These are phyloP conservation scores for Chenopodium quinoa DNA, from an alignment of 148 eudicot species.

Conservation along the genomic window DNA sequence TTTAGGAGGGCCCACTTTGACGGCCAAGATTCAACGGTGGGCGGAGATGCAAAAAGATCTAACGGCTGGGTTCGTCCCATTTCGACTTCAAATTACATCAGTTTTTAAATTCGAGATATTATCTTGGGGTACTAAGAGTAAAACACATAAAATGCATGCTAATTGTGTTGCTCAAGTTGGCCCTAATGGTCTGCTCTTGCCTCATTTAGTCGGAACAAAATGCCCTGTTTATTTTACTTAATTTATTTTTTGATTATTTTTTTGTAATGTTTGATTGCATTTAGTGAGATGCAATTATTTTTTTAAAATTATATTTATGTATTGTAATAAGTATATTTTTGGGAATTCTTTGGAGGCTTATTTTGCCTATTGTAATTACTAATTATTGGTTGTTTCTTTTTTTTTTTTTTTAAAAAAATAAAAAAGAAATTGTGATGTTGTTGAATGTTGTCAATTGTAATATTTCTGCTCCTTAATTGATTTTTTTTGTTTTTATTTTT, in stretches of 20 bases:
- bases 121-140: constrained; percentile 44
- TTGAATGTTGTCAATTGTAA: too few relatives aligned
- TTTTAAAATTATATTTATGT: too few relatives aligned
- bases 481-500: too few relatives aligned
- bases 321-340: too few relatives aligned
- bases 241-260: not conserved
- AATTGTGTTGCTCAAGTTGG: constrained; percentile 60
- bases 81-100: constrained; percentile 56
- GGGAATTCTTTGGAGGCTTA: too few relatives aligned
- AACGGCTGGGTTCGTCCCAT: constrained; percentile 40
- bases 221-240: constrained; percentile 68
- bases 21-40: constrained; percentile 45
- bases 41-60: constrained; percentile 40
- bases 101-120: constrained; percentile 69
- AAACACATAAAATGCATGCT: constrained; percentile 62
- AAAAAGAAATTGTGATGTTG: too few relatives aligned
- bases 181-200: constrained; percentile 53
- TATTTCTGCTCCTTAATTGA: too few relatives aligned
- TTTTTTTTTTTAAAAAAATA: too few relatives aligned
- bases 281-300: not conserved
- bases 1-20: constrained; percentile 48
- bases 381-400: too few relatives aligned
- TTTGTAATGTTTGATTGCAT: too few relatives aligned
- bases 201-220: constrained; percentile 32
- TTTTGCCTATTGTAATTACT: too few relatives aligned